phyloP scores from a whole-genome alignment of 148 eudicot genomes.

The Polygonum aviculare region DNA sequence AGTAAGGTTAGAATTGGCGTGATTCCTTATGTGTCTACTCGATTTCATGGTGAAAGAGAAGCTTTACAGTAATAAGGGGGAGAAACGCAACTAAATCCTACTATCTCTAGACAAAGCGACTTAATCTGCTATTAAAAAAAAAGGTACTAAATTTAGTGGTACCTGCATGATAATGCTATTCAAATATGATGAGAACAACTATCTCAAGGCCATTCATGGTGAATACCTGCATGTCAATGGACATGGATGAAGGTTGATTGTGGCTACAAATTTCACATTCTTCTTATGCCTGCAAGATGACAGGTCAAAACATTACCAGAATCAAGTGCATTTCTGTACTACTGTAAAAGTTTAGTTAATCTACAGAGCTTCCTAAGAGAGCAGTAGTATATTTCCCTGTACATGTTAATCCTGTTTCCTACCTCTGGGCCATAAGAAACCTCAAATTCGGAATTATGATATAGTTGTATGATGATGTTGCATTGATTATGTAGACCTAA shows the following conservation, averaged over 20 bases:
- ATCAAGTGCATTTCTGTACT: neutral
- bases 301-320: neutral
- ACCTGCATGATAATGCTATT: neutral
- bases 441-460: neutral
- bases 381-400: neutral
- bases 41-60: neutral
- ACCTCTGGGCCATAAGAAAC: neutral
- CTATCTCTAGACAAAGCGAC: neutral
- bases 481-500: neutral
- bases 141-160: neutral
- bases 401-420: neutral
- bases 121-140: neutral
- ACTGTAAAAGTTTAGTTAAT: neutral
- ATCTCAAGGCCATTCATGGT: neutral
- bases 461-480: neutral
- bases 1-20: neutral
- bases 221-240: neutral
- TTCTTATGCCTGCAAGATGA: neutral
- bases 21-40: neutral
- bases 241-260: neutral
- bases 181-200: neutral
- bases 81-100: no score
- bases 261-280: neutral
- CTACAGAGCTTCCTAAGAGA: neutral
- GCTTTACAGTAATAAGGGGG: neutral